A percentile compares a stretch with the other conserved stretches of the same genome.
Evolutionary conservation across 2,329 filamentous ascomycete species (phyloP).

Genomic region (Fusarium chaquense): DNA sequence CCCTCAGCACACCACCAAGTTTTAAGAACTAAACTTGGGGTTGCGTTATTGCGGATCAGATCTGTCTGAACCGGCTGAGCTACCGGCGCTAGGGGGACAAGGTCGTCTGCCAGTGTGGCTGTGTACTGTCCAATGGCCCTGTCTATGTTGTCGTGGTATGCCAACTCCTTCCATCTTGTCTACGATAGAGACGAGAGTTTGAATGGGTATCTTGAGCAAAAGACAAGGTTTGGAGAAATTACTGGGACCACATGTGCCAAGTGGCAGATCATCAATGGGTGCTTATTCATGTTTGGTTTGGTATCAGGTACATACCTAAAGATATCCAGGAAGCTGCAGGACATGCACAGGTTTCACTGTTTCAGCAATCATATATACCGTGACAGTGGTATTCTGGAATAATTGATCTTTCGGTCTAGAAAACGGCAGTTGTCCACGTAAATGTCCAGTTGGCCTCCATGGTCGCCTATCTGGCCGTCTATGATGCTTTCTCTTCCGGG

Average conservation of each 20-base stretch:
- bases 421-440: conserved; percentile 15
- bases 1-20: conserved; percentile 22
- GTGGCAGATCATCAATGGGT: conserved; percentile 44
- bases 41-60: conserved; percentile 36
- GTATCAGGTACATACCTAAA: background rate
- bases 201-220: conserved; percentile 9
- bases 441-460: conserved; percentile 6
- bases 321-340: conserved; percentile 2
- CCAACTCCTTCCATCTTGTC: conserved; percentile 17
- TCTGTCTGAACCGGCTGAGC: conserved; percentile 39
- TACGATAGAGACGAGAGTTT: conserved; percentile 9
- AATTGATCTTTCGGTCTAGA: conserved; percentile 7
- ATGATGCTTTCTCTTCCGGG: conserved; percentile 28
- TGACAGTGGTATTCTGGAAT: background rate
- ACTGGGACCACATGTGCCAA: conserved; percentile 38
- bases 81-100: conserved; percentile 29
- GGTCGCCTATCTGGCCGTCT: conserved; percentile 27
- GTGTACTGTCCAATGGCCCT: conserved; percentile 30
- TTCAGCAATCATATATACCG: conserved; percentile 16
- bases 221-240: conserved; percentile 34
- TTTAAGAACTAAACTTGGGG: conserved; percentile 18
- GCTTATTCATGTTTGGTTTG: conserved; percentile 3
- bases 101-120: conserved; percentile 9
- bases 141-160: conserved; percentile 25
- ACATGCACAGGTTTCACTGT: background rate